A percentile compares a stretch with the other conserved stretches of the same genome.
phyloP scores from a whole-genome alignment of 1,139 yeast species.

The Yamadazyma sp. region DNA sequence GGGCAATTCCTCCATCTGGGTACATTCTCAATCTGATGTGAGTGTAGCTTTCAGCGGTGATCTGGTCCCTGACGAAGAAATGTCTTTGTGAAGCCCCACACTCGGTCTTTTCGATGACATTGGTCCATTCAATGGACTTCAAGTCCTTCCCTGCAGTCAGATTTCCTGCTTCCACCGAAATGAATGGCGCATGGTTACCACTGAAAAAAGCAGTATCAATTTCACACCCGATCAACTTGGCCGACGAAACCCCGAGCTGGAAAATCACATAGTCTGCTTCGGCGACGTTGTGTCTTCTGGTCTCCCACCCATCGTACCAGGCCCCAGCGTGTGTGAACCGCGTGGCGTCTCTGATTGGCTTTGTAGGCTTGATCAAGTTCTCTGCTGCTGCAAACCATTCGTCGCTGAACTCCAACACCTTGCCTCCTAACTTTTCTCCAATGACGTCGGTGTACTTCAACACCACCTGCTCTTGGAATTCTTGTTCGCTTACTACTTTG shows the following conservation, averaged over 20 bases:
- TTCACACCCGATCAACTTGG: conserved; percentile 77
- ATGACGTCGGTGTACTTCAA: conserved; percentile 67
- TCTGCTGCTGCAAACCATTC: conserved; percentile 97
- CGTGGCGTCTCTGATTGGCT: conserved; percentile 79
- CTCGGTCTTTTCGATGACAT: conserved; percentile 64
- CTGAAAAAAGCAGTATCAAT: conserved; percentile 90
- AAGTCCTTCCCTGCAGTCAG: conserved; percentile 31
- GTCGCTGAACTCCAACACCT: conserved; percentile 67
- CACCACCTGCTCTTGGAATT: conserved; percentile 47
- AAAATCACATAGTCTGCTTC: conserved; percentile 86
- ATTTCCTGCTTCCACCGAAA: conserved; percentile 77
- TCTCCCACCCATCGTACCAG: conserved; percentile 99
- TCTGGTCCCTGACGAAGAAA: conserved; percentile 62
- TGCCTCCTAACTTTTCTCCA: conserved; percentile 81
- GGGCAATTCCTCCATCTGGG: conserved; percentile 96
- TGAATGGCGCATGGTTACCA: conserved; percentile 92
- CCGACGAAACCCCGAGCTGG: conserved; percentile 81
- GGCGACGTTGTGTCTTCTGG: conserved; percentile 83
- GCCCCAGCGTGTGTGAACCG: conserved; percentile 84
- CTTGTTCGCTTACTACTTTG: conserved; percentile 31
- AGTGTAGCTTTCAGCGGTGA: conserved; percentile 65
- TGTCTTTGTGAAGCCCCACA: conserved; percentile 90
- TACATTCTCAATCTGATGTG: conserved; percentile 86
- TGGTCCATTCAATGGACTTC: conserved; percentile 58
- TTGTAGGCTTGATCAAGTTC: conserved; percentile 76